Evolutionary conservation across 257 asterid species (phyloP).

Genomic region (Solanum ossicruentum): DNA sequence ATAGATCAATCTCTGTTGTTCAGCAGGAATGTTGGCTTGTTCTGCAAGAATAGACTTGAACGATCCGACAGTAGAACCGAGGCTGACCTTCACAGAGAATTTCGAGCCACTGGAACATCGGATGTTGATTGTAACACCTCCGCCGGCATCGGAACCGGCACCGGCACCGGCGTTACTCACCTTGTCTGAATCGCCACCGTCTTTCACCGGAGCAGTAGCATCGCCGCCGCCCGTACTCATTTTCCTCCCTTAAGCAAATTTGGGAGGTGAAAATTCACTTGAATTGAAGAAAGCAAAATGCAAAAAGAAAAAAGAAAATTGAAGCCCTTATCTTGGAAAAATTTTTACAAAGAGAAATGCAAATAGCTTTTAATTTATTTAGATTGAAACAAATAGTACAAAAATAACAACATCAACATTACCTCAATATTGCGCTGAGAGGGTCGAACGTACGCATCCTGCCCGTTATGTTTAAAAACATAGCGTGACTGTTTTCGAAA

Average conservation of each 20-base stretch:
- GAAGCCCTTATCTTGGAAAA: not conserved
- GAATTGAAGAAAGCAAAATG: not conserved
- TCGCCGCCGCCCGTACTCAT: not conserved
- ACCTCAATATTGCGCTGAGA: too few species aligned
- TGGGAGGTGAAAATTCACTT: not conserved
- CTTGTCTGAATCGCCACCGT: not conserved
- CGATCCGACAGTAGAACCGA: slow-evolving; percentile 32
- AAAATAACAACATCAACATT: too few species aligned
- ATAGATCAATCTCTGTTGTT: slow-evolving; percentile 48
- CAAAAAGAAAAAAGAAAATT: not conserved
- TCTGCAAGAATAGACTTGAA: slow-evolving; percentile 33
- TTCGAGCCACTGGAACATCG: slow-evolving; percentile 40
- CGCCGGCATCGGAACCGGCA: not conserved
- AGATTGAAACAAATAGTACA: not conserved
- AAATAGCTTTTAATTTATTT: not conserved
- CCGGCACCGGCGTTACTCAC: not conserved
- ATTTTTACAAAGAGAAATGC: not conserved
- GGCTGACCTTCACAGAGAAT: slow-evolving; percentile 23
- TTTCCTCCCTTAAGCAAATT: not conserved
- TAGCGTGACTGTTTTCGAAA: too few species aligned
- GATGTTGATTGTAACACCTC: slow-evolving; percentile 28
- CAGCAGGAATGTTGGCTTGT: slow-evolving; percentile 32
- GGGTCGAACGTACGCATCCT: too few species aligned
- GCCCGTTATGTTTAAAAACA: too few species aligned
- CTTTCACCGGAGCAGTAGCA: not conserved